Evolutionary conservation across 257 asterid genomes (phyloP).

Genomic region (Solanum etuberosum): DNA sequence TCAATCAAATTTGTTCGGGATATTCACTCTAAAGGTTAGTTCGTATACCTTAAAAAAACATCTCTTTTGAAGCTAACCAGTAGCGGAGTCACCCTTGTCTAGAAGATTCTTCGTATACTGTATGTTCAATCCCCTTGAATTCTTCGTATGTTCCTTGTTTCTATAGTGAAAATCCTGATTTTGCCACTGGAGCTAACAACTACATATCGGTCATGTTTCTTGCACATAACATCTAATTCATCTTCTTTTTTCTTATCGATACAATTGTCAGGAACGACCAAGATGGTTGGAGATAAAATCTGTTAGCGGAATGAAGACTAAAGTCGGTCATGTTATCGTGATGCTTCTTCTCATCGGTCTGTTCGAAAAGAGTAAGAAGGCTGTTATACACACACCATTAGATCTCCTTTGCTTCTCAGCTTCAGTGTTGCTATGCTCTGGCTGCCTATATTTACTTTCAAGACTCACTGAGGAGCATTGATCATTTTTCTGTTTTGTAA

Average conservation of each 20-base stretch:
- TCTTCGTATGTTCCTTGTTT: neutral
- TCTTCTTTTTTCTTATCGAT: neutral
- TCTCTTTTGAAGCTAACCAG: neutral
- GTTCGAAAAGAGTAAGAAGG: conserved; percentile 87
- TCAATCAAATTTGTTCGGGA: conserved; percentile 66
- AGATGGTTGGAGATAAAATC: conserved; percentile 76
- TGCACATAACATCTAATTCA: neutral
- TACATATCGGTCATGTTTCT: neutral
- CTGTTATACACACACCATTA: conserved; percentile 49
- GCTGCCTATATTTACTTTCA: conserved; percentile 70
- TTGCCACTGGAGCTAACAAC: neutral
- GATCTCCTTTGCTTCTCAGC: conserved; percentile 91
- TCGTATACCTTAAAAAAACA: neutral
- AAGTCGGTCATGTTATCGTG: conserved; percentile 85
- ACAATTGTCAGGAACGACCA: conserved; percentile 64
- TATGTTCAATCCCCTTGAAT: neutral
- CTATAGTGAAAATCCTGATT: neutral
- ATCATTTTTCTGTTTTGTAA: neutral
- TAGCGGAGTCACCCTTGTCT: neutral
- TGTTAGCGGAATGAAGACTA: conserved; percentile 74
- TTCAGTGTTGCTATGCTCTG: conserved; percentile 63
- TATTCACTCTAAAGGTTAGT: conserved; percentile 75
- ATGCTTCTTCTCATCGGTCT: conserved; percentile 88
- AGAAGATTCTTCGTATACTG: neutral
- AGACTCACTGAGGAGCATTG: conserved; percentile 33